Evolutionary conservation across 495 filamentous ascomycete genomes (phyloP).

Genomic region (Apodospora peruviana): DNA sequence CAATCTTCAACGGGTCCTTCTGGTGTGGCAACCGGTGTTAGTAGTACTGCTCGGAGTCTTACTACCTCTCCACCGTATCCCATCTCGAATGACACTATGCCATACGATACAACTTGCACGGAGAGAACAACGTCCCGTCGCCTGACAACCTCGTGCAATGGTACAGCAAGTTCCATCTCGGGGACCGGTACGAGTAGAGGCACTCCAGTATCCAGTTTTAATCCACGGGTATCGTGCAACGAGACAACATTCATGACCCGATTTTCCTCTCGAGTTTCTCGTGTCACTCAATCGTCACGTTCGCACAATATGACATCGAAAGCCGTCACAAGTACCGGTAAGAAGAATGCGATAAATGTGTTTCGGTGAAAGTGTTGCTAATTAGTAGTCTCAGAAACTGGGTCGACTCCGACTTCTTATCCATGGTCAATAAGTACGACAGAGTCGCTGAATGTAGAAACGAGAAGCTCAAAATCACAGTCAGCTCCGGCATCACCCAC

Average conservation of each 20-base stretch:
- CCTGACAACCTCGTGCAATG: slow-evolving; percentile 10
- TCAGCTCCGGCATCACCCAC: not conserved
- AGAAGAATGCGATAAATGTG: not conserved
- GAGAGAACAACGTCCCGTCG: slow-evolving; percentile 3
- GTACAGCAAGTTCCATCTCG: not conserved
- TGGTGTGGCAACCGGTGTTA: not conserved
- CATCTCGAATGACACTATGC: slow-evolving; percentile 4
- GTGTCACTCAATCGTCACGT: not conserved
- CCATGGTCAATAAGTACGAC: too few relatives aligned
- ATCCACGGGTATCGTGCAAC: slow-evolving; percentile 16
- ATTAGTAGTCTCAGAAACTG: not conserved
- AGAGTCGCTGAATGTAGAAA: not conserved
- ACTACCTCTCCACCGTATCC: slow-evolving; percentile 12
- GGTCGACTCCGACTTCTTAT: not conserved
- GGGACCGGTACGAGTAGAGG: not conserved
- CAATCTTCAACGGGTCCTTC: not conserved
- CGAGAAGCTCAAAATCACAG: not conserved
- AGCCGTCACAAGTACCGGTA: not conserved
- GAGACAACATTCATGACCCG: slow-evolving; percentile 13
- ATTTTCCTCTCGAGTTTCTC: not conserved
- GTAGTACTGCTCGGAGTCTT: not conserved
- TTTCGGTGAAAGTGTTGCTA: not conserved
- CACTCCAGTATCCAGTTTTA: slow-evolving; percentile 1
- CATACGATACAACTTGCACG: slow-evolving; percentile 16
- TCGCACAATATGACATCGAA: slow-evolving; percentile 8